Base-by-base conservation (phyloP, 2,329 filamentous ascomycete species). In the Lecanicillium sp. region DNA sequence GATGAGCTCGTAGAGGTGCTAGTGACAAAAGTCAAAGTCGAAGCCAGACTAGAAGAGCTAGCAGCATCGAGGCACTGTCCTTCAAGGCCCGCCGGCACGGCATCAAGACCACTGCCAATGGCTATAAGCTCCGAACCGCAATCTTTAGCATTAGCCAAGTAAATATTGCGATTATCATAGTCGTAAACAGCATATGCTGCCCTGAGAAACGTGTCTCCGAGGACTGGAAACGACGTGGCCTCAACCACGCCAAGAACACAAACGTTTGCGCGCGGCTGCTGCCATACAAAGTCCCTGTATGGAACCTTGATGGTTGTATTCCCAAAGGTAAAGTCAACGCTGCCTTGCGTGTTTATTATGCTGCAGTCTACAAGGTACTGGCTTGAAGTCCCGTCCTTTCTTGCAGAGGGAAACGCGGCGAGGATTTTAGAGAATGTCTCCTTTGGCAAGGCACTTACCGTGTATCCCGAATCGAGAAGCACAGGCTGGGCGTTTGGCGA, bases 301-400 rank as follows among this genome's bases (percentile, higher is more conserved):
- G 70, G 67, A 2, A 74, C 69, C 25, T 53, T 54, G 40, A 75
- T 62, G 16, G 62, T 70, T 16, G 69, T 51, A 25, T 64, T 67
- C 14, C 57, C 49, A 44, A 75, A 75, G 11, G 51, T 55, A 42
- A 75, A 75, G 48, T 73, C 58, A 28, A n/a, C n/a, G n/a, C n/a
- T n/a, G n/a, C n/a, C n/a, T n/a, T n/a, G n/a, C n/a, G n/a, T n/a
- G n/a, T n/a, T n/a, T n/a, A n/a, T n/a, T n/a, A n/a, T n/a, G n/a
- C n/a, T n/a, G n/a, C n/a, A n/a, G n/a, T n/a, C n/a, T n/a, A n/a
- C n/a, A 75, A 47, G 47, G 51, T 62, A 74, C 53, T 67, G 73
- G 42, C 63, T 67, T 40, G 59, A 63, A n/a, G n/a, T 29, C 35
- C 43, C 41, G 45, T 65, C 63, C 36, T 58, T 48, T 1, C 50